Conservation (phyloP, 805 yeast genomes). For the Hanseniaspora lindneri region DNA sequence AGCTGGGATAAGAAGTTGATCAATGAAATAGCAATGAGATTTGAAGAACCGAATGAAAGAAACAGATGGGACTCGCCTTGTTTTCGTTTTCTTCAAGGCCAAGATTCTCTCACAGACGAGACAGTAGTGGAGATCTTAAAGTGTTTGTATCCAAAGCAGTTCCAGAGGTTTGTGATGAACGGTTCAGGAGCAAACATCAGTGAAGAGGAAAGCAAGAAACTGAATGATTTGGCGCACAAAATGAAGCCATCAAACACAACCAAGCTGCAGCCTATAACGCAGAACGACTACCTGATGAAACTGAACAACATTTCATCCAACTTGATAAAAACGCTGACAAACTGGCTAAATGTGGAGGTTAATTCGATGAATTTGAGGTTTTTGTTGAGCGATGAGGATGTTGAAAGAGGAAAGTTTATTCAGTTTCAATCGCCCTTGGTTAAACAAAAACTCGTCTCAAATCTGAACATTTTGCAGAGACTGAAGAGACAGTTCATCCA, state of each 20-base stretch:
- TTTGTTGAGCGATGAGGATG: conserved; percentile 32
- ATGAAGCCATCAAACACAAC: conserved; percentile 80
- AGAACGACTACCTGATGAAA: conserved; percentile 42
- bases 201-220: conserved; percentile 28
- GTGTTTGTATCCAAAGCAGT: conserved; percentile 35
- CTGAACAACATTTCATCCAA: conserved; percentile 7
- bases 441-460: conserved; percentile 30
- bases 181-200: conserved; percentile 11
- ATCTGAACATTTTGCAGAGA: conserved; percentile 67
- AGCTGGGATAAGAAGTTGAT: conserved; percentile 59
- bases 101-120: conserved; percentile 37
- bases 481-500: conserved; percentile 71
- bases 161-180: conserved; percentile 11
- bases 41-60: conserved; percentile 76
- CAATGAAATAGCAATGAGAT: conserved; percentile 63
- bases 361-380: conserved; percentile 12
- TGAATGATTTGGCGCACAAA: conserved; percentile 36
- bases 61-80: conserved; percentile 92
- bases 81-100: conserved; percentile 43
- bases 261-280: conserved; percentile 63
- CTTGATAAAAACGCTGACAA: conserved; percentile 42
- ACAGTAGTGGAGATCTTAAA: conserved; percentile 52
- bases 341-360: conserved; percentile 36
- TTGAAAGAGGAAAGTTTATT: conserved; percentile 26
- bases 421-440: conserved; percentile 33